Base-by-base conservation (phyloP, 176 grass and related monocot species). In the Microstegium vimineum region DNA sequence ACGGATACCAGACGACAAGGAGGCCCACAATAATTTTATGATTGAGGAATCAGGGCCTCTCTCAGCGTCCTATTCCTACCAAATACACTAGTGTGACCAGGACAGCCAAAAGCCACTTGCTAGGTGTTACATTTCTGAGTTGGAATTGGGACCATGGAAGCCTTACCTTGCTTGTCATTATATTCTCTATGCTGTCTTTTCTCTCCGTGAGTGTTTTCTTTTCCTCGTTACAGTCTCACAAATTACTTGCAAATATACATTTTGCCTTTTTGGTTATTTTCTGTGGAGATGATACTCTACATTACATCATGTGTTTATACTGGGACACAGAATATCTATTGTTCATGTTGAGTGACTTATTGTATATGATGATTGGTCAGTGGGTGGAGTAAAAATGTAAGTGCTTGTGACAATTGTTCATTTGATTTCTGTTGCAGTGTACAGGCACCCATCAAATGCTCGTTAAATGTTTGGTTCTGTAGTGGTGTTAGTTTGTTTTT, bases 41-140 rank as follows among this genome's bases (percentile, higher is more conserved):
- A 93, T 94, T 84, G 90, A 90, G 45, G 86, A 79, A 87, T 86
- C 92, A 71, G 79, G 65, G 46, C 86, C 62, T 62, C 72, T 71
- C 67, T 67, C 52, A 72, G 56, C 51, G 23, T 63, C 47, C 47
- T n/a, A n/a, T n/a, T n/a, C n/a, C n/a, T 47, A 64, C 71, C 71
- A 43, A 60, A 69, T 67, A 62, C 65, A 76, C 25, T 57, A 78
- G 68, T 46, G 84, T 86, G 88, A 73, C 12, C 37, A 27, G 57
- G 83, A 86, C 74, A 86, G 31, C 73, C 30, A 31, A 82, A 77
- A 74, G 79, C 46, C 83, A 82, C 57, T 60, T 74, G 79, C 67
- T 66, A 82, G 69, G 66, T 74, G 68, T 85, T 74, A 74, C 32
- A 73, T 62, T 74, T 74, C 31, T 74, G 88, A 71, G 72, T 88